phyloP scores from a whole-genome alignment of 2,329 filamentous ascomycete species.

The Sarocladium brachiariae region DNA sequence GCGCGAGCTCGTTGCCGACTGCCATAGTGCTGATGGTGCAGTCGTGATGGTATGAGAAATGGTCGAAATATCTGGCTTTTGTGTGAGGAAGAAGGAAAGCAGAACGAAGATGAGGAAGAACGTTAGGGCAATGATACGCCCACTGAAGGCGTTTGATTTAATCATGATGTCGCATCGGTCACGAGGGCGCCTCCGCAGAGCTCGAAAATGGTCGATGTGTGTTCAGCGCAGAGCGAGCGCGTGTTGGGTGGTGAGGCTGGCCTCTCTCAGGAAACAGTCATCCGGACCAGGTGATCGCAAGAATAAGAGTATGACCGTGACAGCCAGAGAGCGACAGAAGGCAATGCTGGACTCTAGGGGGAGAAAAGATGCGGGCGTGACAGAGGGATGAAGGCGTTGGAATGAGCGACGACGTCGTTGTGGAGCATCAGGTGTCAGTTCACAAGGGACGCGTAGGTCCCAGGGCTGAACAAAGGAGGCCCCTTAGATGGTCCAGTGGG shows the following conservation, averaged over 20 bases:
- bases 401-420: neutral
- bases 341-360: slow-evolving; percentile 3
- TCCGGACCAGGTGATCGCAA: neutral
- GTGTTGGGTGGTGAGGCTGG: neutral
- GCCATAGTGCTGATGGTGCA: slow-evolving; percentile 6
- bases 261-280: neutral
- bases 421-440: no score
- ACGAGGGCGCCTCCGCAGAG: neutral
- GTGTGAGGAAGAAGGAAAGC: neutral
- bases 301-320: no score
- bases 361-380: no score
- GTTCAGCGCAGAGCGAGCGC: neutral
- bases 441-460: no score
- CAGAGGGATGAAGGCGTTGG: neutral
- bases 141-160: slow-evolving; percentile 1
- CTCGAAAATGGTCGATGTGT: neutral
- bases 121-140: slow-evolving; percentile 4
- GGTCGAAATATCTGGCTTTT: neutral
- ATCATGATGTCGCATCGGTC: neutral
- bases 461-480: no score
- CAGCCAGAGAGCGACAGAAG: neutral
- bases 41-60: slow-evolving; percentile 3
- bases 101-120: slow-evolving; percentile 3
- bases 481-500: no score
- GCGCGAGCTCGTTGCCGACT: neutral